phyloP scores from a whole-genome alignment of 1,139 yeast genomes.

The Hansenula sp. region DNA sequence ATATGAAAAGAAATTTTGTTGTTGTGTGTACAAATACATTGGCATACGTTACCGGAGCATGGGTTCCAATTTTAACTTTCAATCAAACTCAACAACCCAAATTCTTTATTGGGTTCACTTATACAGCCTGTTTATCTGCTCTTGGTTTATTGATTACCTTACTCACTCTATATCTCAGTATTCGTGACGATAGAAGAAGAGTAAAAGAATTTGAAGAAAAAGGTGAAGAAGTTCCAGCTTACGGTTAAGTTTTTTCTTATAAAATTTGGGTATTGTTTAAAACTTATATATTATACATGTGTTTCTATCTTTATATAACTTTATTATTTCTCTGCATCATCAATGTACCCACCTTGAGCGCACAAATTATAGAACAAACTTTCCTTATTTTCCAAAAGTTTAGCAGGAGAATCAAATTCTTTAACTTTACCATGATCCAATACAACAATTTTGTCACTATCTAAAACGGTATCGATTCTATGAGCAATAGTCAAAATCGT shows the following conservation, averaged over 20 bases:
- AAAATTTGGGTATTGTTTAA: no score
- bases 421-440: slow-evolving; percentile 63
- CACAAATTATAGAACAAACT: slow-evolving; percentile 50
- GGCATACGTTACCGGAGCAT: slow-evolving; percentile 31
- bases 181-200: slow-evolving; percentile 29
- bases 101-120: slow-evolving; percentile 44
- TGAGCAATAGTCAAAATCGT: slow-evolving; percentile 83
- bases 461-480: slow-evolving; percentile 77
- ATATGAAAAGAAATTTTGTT: slow-evolving; percentile 45
- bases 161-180: slow-evolving; percentile 29
- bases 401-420: slow-evolving; percentile 66
- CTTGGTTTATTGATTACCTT: slow-evolving; percentile 31
- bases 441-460: slow-evolving; percentile 68
- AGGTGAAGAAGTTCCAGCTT: neutral
- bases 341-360: slow-evolving; percentile 38
- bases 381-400: slow-evolving; percentile 38
- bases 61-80: slow-evolving; percentile 40
- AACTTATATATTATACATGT: neutral
- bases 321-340: neutral
- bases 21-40: slow-evolving; percentile 46
- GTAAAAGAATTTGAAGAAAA: slow-evolving; percentile 4
- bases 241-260: no score
- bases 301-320: neutral
- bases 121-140: slow-evolving; percentile 39
- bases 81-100: slow-evolving; percentile 40